These are phyloP conservation scores for Cyanodermella asteris DNA, from an alignment of 2,329 filamentous ascomycete genomes.

Conservation along the genomic window DNA sequence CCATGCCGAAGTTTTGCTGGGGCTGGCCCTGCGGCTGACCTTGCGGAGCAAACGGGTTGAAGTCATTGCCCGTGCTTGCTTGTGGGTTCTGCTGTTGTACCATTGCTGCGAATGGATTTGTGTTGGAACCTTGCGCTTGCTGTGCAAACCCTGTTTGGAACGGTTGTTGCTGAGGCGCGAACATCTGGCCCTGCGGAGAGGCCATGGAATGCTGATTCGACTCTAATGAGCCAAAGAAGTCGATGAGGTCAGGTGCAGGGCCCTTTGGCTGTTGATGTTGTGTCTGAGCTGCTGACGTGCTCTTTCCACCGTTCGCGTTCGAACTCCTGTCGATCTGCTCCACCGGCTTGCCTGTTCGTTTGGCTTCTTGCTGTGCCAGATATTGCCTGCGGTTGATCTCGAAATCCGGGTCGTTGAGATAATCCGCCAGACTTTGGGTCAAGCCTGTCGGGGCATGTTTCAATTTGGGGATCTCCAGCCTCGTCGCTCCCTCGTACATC, in stretches of 20 bases:
- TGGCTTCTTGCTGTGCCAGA: slow-evolving; percentile 63
- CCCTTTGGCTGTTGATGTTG: slow-evolving; percentile 15
- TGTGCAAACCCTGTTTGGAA: no score
- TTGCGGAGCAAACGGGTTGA: slow-evolving; percentile 9
- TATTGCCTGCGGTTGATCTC: slow-evolving; percentile 86
- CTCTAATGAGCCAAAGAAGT: slow-evolving; percentile 88
- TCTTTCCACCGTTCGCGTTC: slow-evolving; percentile 14
- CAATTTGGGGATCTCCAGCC: slow-evolving; percentile 84
- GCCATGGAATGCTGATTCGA: slow-evolving; percentile 57
- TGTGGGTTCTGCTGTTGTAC: slow-evolving; percentile 9
- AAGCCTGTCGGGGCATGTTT: slow-evolving; percentile 92
- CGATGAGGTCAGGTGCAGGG: slow-evolving; percentile 52
- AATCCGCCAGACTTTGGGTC: slow-evolving; percentile 76
- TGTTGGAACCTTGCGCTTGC: slow-evolving; percentile 18
- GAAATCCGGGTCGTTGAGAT: slow-evolving; percentile 84
- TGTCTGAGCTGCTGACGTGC: slow-evolving; percentile 9
- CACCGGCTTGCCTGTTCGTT: slow-evolving; percentile 21
- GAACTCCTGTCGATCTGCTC: no score
- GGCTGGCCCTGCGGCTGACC: no score
- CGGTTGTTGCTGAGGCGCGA: slow-evolving; percentile 16
- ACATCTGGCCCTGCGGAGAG: no score
- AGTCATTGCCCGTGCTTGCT: no score
- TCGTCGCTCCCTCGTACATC: slow-evolving; percentile 76
- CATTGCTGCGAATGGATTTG: slow-evolving; percentile 17
- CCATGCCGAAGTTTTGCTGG: slow-evolving; percentile 12